Base-by-base conservation (phyloP, 1,284 basidiomycete species). In the Microbotryum intermedium region DNA sequence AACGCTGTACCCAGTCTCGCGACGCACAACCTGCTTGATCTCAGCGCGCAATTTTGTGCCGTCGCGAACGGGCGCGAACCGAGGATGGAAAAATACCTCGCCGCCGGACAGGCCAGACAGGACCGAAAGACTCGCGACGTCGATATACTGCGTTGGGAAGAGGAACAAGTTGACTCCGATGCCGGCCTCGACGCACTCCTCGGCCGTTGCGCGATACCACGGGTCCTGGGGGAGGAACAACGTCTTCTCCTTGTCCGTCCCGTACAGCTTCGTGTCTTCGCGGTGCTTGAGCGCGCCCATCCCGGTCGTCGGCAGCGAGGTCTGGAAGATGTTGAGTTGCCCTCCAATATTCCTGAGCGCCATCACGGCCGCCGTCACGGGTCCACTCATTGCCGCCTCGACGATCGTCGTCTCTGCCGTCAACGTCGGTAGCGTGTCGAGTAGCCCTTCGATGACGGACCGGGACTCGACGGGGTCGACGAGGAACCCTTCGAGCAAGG, bases 81-180 rank as follows among this genome's bases (percentile, higher is more conserved):
- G 83, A 8, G 95, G 94, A 72, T 95, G 88, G 78, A 88, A 95
- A 76, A 86, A 93, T 1, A 94, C 72, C 61, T 95, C 90, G 21
- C 95, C 95, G n/a, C 95, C 95, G 1, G 90, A 92, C 20, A 84
- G 74, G 0, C 83, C 83, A 0, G 87, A 75, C 7, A 92, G 79
- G 2, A 82, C 76, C 42, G 84, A 87, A 60, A 99, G 83, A 1
- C 88, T 89, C 1, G 87, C 94, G 1, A 97, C 78, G 74, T 98
- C 94, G 67, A 91, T 86, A 69, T 84, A 87, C 73, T 84, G 83
- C 61, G 78, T 83, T 55, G 89, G 90, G 60, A 90, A 90, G 43
- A 97, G 79, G 76, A 95, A 94, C 74, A 91, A 79, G 72, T 86
- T 93, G 63, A 97, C 84, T 1, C 91, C 94, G 44, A 98, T 82